A percentile compares a stretch with the other conserved stretches of the same genome.
These are phyloP conservation scores for Sarocladium oryzae DNA, from an alignment of 2,329 filamentous ascomycete species.

Conservation along the genomic window DNA sequence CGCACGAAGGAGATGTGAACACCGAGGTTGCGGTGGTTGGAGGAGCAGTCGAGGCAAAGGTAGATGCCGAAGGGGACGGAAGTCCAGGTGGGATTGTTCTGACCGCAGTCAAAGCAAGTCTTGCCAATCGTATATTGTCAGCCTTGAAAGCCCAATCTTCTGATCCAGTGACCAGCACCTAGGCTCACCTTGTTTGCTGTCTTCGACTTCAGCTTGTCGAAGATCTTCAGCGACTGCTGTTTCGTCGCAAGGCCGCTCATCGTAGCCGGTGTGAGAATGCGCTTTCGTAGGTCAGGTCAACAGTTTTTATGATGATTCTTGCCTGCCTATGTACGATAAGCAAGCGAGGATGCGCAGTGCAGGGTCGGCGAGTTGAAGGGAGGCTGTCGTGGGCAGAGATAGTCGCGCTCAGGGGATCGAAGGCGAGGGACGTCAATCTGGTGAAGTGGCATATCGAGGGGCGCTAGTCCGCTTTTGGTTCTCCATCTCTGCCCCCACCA, in stretches of 20 bases:
- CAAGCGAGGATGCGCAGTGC: background rate
- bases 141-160: too few species aligned
- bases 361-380: slow-evolving; percentile 2
- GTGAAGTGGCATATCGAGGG: slow-evolving; percentile 36
- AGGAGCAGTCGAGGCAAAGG: slow-evolving; percentile 94
- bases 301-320: background rate
- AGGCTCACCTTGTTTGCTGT: slow-evolving; percentile 82
- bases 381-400: slow-evolving; percentile 13
- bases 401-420: slow-evolving; percentile 28
- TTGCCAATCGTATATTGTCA: slow-evolving; percentile 28
- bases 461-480: slow-evolving; percentile 28
- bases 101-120: slow-evolving; percentile 97
- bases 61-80: slow-evolving; percentile 97
- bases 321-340: background rate
- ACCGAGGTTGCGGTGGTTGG: slow-evolving; percentile 93
- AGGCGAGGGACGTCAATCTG: slow-evolving; percentile 23
- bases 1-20: slow-evolving; percentile 99
- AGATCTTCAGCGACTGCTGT: slow-evolving; percentile 92
- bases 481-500: slow-evolving; percentile 20
- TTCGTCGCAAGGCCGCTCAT: slow-evolving; percentile 75
- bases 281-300: background rate
- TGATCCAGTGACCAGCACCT: too few species aligned
- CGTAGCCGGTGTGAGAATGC: slow-evolving; percentile 25
- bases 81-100: slow-evolving; percentile 98
- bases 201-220: slow-evolving; percentile 94